phyloP scores from a whole-genome alignment of 352 stramenopile species.

The Globisporangium okanoganense region DNA sequence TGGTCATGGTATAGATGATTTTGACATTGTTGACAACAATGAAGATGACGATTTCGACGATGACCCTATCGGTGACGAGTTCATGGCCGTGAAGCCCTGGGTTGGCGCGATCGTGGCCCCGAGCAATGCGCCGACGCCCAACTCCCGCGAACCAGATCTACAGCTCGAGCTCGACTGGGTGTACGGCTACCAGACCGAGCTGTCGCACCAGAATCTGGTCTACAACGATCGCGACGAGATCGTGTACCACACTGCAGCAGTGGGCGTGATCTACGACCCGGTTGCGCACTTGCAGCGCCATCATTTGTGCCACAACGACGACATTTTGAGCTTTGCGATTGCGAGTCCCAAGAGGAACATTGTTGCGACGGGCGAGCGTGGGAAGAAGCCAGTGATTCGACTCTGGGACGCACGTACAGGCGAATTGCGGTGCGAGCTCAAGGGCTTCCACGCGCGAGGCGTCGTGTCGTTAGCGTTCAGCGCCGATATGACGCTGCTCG shows the following conservation, averaged over 20 bases:
- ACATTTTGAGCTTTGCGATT: slow-evolving; percentile 83
- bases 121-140: slow-evolving; percentile 60
- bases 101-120: slow-evolving; percentile 76
- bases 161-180: slow-evolving; percentile 80
- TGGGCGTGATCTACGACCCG: slow-evolving; percentile 81
- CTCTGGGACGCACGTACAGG: slow-evolving; percentile 85
- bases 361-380: slow-evolving; percentile 85
- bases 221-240: slow-evolving; percentile 74
- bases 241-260: slow-evolving; percentile 85
- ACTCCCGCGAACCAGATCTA: slow-evolving; percentile 57
- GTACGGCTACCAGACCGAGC: slow-evolving; percentile 74
- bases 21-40: slow-evolving; percentile 9
- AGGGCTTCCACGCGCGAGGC: slow-evolving; percentile 62
- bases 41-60: slow-evolving; percentile 14
- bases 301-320: slow-evolving; percentile 79
- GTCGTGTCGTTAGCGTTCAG: slow-evolving; percentile 74
- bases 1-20: slow-evolving; percentile 12
- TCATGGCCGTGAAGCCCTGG: slow-evolving; percentile 90
- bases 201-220: slow-evolving; percentile 75
- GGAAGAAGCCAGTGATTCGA: slow-evolving; percentile 67
- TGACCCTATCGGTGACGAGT: slow-evolving; percentile 67
- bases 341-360: slow-evolving; percentile 51
- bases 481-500: slow-evolving; percentile 42
- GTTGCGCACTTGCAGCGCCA: slow-evolving; percentile 75
- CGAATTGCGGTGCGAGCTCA: slow-evolving; percentile 53